Percentiles rank a stretch among this genome's conserved stretches.
These are phyloP conservation scores for Wolfiporia cocos DNA, from an alignment of 1,284 basidiomycete genomes.

Conservation along the genomic window DNA sequence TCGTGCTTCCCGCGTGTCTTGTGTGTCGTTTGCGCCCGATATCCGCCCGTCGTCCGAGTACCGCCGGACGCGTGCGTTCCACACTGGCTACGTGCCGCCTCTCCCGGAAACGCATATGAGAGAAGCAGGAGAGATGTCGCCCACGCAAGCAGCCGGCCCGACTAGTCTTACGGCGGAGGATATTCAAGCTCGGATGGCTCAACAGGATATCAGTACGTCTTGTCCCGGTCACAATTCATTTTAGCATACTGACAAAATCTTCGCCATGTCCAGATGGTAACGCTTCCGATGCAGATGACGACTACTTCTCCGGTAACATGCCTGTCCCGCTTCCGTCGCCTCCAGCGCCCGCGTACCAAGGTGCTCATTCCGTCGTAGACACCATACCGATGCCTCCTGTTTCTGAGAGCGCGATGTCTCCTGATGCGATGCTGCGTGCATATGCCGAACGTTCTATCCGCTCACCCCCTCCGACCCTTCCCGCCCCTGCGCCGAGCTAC, in stretches of 20 bases:
- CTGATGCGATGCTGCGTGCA: constrained; percentile 70
- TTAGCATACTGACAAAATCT: constrained; percentile 54
- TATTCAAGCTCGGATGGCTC: constrained; percentile 38
- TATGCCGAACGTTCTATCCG: constrained; percentile 50
- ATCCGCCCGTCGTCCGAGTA: constrained; percentile 55
- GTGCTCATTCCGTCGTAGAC: constrained; percentile 28
- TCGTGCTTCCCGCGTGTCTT: constrained; percentile 37
- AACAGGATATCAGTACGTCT: constrained; percentile 22
- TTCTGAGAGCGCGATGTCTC: constrained; percentile 45
- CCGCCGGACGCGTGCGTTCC: constrained; percentile 53
- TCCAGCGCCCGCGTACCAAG: constrained; percentile 16
- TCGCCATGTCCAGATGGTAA: not conserved
- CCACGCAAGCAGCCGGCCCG: constrained; percentile 66
- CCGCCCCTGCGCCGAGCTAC: constrained; percentile 23
- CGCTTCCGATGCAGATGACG: constrained; percentile 27
- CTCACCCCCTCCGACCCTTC: constrained; percentile 15
- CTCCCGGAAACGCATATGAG: constrained; percentile 36
- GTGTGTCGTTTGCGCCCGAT: constrained; percentile 70
- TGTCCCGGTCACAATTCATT: constrained; percentile 51
- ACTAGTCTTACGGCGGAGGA: constrained; percentile 61
- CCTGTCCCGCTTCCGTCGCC: constrained; percentile 14
- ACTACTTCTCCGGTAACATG: constrained; percentile 33
- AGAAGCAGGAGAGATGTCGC: constrained; percentile 43
- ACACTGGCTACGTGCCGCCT: constrained; percentile 47
- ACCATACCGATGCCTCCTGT: constrained; percentile 27